Base-by-base conservation (phyloP, 2,329 filamentous ascomycete genomes). In the Lecanicillium sp. region DNA sequence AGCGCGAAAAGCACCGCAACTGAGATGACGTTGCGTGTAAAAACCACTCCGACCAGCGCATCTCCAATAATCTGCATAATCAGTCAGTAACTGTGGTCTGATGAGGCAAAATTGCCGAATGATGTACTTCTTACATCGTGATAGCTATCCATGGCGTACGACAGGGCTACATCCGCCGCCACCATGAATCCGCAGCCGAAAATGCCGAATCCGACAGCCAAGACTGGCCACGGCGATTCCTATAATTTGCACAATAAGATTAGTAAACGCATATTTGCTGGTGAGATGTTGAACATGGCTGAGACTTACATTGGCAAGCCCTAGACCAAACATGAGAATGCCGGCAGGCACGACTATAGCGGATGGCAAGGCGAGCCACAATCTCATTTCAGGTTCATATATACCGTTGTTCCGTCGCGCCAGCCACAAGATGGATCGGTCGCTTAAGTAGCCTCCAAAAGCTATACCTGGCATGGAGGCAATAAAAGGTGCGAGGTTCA, bases 351-450 rank as follows among this genome's bases (percentile, higher is more conserved):
- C 14, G 12, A 41, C 8, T n/a, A 37, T 30, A 9, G 31, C 31
- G 18, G 8, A 17, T 7, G 40, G 40, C n/a, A 42, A 25, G 15
- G 22, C n/a, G 13, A 38, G 17, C 58, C 59, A 65, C 5, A 70
- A 55, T 5, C 65, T 55, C 53, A 63, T 64, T 41, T 70, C 65
- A 0, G 65, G 66, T 33, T 70, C 65, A 37, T 60, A 64, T 5
- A 66, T 54, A 1, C 65, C 65, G 2, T 49, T 47, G 33, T 64
- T 64, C 8, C 58, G 47, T 18, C 51, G 53, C 0, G 64, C 52
- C 2, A 65, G 44, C 2, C 33, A 54, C 2, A 66, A 15, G 27
- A 63, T 60, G 14, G 50, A 53, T 43, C 48, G 50, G 37, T 68
- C 64, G 35, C 54, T 61, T 9, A 65, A 19, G 6, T 52, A 56